Conservation (phyloP, 352 stramenopile species). For the Globisporangium iwayamae region DNA sequence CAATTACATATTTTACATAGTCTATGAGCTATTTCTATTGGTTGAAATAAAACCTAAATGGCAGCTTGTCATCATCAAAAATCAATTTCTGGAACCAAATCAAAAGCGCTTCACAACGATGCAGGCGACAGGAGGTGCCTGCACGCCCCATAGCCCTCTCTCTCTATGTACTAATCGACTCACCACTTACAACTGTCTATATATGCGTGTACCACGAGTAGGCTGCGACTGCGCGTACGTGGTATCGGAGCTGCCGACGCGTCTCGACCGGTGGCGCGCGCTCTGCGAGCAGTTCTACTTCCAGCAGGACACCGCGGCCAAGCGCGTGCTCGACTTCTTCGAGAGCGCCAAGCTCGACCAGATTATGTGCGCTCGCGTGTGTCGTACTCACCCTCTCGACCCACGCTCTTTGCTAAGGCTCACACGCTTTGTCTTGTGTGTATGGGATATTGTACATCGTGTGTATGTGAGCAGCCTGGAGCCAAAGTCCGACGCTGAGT, state of each 20-base stretch:
- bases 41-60: background rate
- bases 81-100: background rate
- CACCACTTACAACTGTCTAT: background rate
- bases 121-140: background rate
- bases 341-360: constrained; percentile 61
- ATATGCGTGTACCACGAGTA: background rate
- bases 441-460: background rate
- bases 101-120: background rate
- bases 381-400: background rate
- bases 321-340: constrained; percentile 69
- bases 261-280: constrained; percentile 47
- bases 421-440: background rate
- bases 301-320: constrained; percentile 42
- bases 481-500: constrained; percentile 10
- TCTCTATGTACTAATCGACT: background rate
- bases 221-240: constrained; percentile 38
- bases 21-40: background rate
- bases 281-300: constrained; percentile 68
- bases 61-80: background rate
- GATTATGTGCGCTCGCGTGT: constrained; percentile 34
- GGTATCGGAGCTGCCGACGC: constrained; percentile 19
- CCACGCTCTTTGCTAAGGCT: background rate
- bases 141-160: background rate
- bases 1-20: background rate
- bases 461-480: constrained; percentile 8